phyloP scores from a whole-genome alignment of 805 yeast species.

The Ascoidea asiatica region DNA sequence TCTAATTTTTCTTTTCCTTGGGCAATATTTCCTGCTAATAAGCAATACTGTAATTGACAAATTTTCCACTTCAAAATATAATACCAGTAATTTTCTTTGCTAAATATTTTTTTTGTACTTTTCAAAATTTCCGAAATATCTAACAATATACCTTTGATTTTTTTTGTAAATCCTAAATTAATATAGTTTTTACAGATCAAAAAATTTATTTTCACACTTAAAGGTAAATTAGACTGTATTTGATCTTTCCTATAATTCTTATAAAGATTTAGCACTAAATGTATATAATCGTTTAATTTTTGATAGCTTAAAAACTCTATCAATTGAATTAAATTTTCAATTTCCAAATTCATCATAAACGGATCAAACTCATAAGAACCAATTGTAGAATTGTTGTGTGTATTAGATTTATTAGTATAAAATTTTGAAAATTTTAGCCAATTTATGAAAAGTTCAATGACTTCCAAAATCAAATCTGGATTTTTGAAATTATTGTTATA shows the following conservation, averaged over 20 bases:
- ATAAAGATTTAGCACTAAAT: not conserved
- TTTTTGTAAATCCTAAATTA: slow-evolving; percentile 1
- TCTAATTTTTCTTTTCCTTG: not conserved
- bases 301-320: slow-evolving; percentile 1
- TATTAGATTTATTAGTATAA: too few relatives aligned
- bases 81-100: too few relatives aligned
- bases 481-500: slow-evolving; percentile 1
- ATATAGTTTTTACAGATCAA: not conserved
- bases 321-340: not conserved
- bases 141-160: too few relatives aligned
- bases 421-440: slow-evolving; percentile 2
- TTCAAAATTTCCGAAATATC: too few relatives aligned
- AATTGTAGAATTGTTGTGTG: too few relatives aligned
- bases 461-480: not conserved
- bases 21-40: not conserved
- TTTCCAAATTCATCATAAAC: slow-evolving; percentile 1
- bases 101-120: too few relatives aligned
- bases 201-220: not conserved
- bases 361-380: not conserved
- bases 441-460: slow-evolving; percentile 1
- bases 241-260: not conserved
- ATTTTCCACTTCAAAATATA: too few relatives aligned
- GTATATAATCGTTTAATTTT: not conserved
- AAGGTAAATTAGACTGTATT: too few relatives aligned
- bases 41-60: too few relatives aligned